phyloP scores from a whole-genome alignment of 768 basidiomycete genomes.

The Termitomyces sp. region DNA sequence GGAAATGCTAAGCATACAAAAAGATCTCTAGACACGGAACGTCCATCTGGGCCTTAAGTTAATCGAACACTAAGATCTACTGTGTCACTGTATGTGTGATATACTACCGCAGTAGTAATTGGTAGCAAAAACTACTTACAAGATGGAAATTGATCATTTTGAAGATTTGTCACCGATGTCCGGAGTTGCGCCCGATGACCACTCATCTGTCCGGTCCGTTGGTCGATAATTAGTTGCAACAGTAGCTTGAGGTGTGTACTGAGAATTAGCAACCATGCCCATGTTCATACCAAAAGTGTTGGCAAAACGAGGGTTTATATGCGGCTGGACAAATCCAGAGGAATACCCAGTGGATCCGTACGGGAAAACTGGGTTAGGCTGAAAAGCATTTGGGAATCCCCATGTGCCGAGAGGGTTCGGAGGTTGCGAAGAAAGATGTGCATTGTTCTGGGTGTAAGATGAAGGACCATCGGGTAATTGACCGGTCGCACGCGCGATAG shows the following conservation, averaged over 20 bases:
- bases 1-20: not conserved
- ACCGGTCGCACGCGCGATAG: conserved; percentile 39
- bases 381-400: conserved; percentile 15
- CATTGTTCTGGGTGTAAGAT: conserved; percentile 8
- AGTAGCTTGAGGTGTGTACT: conserved; percentile 9
- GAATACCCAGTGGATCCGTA: conserved; percentile 13
- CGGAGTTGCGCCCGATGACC: conserved; percentile 20
- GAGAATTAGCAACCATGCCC: conserved; percentile 16
- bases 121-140: conserved; percentile 1
- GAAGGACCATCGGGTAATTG: conserved; percentile 25
- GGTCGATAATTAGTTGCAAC: not conserved
- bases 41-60: not conserved
- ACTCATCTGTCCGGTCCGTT: conserved; percentile 30
- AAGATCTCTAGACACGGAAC: not conserved
- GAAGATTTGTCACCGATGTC: conserved; percentile 14
- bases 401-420: not conserved
- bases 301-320: conserved; percentile 81
- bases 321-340: conserved; percentile 53
- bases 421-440: not conserved
- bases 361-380: conserved; percentile 15
- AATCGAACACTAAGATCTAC: not conserved
- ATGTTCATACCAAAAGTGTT: conserved; percentile 51
- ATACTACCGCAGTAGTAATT: not conserved
- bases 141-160: conserved; percentile 1
- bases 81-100: not conserved